A percentile compares a stretch with the other conserved stretches of the same genome.
phyloP scores from a whole-genome alignment of 805 yeast species.

The Metschnikowia vanudenii region DNA sequence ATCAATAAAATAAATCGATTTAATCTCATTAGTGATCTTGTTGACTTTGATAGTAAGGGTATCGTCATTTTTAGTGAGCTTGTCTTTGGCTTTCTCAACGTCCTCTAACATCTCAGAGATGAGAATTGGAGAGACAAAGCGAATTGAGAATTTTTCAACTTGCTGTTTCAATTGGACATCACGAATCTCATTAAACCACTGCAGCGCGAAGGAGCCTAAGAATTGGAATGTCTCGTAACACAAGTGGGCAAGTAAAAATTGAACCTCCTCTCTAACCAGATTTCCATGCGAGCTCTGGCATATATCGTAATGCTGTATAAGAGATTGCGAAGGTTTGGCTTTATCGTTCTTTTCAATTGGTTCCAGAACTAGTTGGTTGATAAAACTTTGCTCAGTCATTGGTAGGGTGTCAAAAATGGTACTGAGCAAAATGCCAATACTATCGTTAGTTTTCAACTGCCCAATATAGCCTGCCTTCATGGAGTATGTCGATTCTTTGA shows the following conservation, averaged over 20 bases:
- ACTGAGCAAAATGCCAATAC: conserved; percentile 51
- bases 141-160: conserved; percentile 62
- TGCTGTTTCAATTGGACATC: conserved; percentile 60
- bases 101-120: conserved; percentile 55
- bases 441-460: conserved; percentile 48
- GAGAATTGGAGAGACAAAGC: conserved; percentile 61
- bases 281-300: conserved; percentile 24
- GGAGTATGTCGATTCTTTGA: conserved; percentile 61
- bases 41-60: conserved; percentile 62
- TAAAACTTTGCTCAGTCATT: conserved; percentile 25
- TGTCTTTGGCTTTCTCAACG: conserved; percentile 44
- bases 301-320: conserved; percentile 24
- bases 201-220: conserved; percentile 56
- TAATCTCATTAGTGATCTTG: conserved; percentile 62
- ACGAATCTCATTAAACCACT: conserved; percentile 71
- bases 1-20: conserved; percentile 72
- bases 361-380: conserved; percentile 19
- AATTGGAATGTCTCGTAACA: conserved; percentile 49
- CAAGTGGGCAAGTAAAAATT: conserved; percentile 47
- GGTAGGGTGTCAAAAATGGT: conserved; percentile 62
- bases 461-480: conserved; percentile 59
- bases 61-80: conserved; percentile 34
- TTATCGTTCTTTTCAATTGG: conserved; percentile 17
- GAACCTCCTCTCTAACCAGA: conserved; percentile 30
- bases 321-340: conserved; percentile 16